These are phyloP conservation scores for Kurtzmaniella natalensis DNA, from an alignment of 1,139 yeast species.

Conservation along the genomic window DNA sequence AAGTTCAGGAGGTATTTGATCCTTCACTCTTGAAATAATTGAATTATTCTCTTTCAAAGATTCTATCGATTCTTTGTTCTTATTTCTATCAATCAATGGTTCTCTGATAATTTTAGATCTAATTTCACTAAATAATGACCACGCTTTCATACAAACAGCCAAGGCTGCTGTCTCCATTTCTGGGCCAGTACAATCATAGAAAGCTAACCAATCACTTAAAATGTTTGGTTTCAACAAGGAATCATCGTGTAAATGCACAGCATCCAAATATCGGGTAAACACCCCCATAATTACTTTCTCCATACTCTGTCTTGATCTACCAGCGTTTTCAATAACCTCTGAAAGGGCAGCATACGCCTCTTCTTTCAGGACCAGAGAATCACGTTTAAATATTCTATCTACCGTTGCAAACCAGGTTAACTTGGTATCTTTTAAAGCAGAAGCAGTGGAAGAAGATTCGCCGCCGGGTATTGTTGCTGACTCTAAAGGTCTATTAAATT, in stretches of 20 bases:
- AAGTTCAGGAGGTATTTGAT: conserved; percentile 25
- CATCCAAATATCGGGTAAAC: conserved; percentile 57
- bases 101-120: conserved; percentile 22
- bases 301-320: conserved; percentile 41
- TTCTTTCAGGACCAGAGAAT: conserved; percentile 41
- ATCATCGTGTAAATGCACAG: conserved; percentile 58
- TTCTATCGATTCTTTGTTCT: conserved; percentile 43
- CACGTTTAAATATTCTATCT: conserved; percentile 50
- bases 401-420: conserved; percentile 59
- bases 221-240: conserved; percentile 56
- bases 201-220: conserved; percentile 75
- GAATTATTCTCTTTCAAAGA: conserved; percentile 26
- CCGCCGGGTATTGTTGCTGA: neutral
- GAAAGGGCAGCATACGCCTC: conserved; percentile 44
- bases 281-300: conserved; percentile 74
- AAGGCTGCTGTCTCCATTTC: neutral
- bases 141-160: conserved; percentile 56
- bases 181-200: conserved; percentile 45
- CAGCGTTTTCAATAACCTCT: conserved; percentile 30
- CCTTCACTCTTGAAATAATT: conserved; percentile 19
- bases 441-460: neutral
- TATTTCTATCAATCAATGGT: conserved; percentile 29
- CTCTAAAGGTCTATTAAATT: conserved; percentile 48
- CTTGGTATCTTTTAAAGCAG: conserved; percentile 44
- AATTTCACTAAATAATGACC: conserved; percentile 62